These are phyloP conservation scores for Rhodotorula kratochvilovae DNA, from an alignment of 768 basidiomycete species.

Conservation along the genomic window DNA sequence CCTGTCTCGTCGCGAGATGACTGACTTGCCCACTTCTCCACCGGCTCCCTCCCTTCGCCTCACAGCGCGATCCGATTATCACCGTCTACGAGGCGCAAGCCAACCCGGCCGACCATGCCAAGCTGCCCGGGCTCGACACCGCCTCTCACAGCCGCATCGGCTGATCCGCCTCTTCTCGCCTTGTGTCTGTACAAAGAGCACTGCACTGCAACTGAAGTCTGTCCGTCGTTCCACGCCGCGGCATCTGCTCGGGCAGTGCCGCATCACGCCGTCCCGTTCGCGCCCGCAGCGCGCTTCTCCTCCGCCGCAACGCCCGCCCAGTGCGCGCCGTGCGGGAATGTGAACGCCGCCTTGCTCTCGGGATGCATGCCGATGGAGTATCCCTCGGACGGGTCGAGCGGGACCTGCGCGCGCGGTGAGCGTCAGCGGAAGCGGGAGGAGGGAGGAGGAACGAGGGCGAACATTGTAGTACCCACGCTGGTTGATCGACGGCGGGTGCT, in stretches of 20 bases:
- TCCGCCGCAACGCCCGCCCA: constrained; percentile 51
- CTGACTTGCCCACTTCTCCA: too few relatives aligned
- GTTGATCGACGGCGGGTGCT: constrained; percentile 84
- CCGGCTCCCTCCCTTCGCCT: not conserved
- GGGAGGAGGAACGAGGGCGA: constrained; percentile 27
- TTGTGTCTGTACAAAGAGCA: not conserved
- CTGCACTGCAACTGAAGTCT: not conserved
- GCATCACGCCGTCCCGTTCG: not conserved
- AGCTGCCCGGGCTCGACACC: constrained; percentile 30
- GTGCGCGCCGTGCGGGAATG: constrained; percentile 80
- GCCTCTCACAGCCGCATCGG: constrained; percentile 19
- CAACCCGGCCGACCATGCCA: constrained; percentile 48
- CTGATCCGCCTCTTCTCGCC: not conserved
- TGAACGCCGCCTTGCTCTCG: constrained; percentile 71
- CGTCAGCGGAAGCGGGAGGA: too few relatives aligned
- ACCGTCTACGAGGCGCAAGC: constrained; percentile 51
- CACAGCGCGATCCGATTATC: constrained; percentile 48
- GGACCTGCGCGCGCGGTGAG: constrained; percentile 4
- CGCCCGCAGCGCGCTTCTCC: not conserved
- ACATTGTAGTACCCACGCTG: constrained; percentile 76
- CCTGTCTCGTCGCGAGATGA: too few relatives aligned
- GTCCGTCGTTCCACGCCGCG: not conserved
- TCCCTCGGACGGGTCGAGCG: constrained; percentile 16
- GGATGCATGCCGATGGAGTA: constrained; percentile 82
- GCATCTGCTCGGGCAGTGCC: too few relatives aligned